Base-by-base conservation (phyloP, 2,329 filamentous ascomycete species). In the Epicoccum nigrum region DNA sequence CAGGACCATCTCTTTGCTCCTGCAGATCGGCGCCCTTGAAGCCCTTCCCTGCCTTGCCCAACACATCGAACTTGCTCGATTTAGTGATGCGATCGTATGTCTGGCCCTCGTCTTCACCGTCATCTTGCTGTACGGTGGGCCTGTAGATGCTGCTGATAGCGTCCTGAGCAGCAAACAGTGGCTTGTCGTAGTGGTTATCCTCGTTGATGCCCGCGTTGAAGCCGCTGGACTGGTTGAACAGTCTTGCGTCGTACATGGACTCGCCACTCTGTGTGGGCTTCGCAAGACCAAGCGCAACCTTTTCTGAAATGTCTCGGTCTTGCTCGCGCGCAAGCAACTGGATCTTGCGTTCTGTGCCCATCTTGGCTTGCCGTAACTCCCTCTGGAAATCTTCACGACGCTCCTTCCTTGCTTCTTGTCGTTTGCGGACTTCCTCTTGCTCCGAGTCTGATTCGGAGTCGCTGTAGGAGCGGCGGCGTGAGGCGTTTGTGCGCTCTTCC, bases 161-260 rank as follows among this genome's bases (percentile, higher is more conserved):
- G 69, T 97, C 93, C 71, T 97, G 92, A 12, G 94, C 93, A 1
- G 92, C 92, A 71, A 99, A 99, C 7, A 99, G 79, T 16, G 94
- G 94, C 76, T 97, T 97, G 74, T 97, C 94, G 77, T 97, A 99
- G 0, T 87, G 86, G 69, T 99, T 94, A 73, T 99, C 94, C 74
- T 99, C 94, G 73, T 99, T 99, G 81, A 97, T 92, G 0, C 93
- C 94, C 44, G 86, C 84, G 62, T 92, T 88, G 70, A 99, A 95
- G 0, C 94, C 94, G 63, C 89, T 92, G 5, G 86, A 88, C 76
- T 96, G 91, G 76, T 97, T 97, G 77, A 99, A 99, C 23, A 99
- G 77, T 32, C 94, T 83, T 2, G 92, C 95, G 76, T 99, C 94
- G 77, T 95, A 99, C 94, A 97, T 97, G 19, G 89, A 87, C 73